A percentile compares a stretch with the other conserved stretches of the same genome.
phyloP scores from a whole-genome alignment of 2,329 filamentous ascomycete genomes.

The Emmonsiellopsis sp. region DNA sequence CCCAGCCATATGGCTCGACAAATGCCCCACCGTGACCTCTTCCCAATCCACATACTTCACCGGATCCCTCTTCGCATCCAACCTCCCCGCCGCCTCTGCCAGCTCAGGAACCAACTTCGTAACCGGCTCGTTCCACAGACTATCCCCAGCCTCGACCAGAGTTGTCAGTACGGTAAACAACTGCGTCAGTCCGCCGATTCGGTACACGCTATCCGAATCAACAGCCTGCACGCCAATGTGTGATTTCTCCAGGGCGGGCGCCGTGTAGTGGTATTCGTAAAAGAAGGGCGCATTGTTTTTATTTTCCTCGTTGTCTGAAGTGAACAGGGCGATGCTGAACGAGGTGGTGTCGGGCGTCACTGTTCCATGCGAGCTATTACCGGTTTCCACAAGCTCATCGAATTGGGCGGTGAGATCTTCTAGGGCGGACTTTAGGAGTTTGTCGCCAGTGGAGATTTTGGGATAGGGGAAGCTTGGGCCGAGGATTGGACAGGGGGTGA shows the following conservation, averaged over 20 bases:
- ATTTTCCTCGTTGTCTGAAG: constrained; percentile 10
- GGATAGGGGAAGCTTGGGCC: constrained; percentile 14
- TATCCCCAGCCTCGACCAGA: constrained; percentile 25
- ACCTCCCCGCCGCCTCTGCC: background rate
- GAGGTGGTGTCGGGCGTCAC: constrained; percentile 13
- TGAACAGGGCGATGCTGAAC: constrained; percentile 16
- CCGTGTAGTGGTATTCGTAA: constrained; percentile 16
- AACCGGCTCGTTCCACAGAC: constrained; percentile 29
- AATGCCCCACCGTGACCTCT: constrained; percentile 36
- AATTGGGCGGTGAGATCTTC: constrained; percentile 1
- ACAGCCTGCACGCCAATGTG: constrained; percentile 8
- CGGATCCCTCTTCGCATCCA: background rate
- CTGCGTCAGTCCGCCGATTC: constrained; percentile 29
- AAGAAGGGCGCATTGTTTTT: constrained; percentile 12
- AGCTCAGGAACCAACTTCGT: constrained; percentile 33
- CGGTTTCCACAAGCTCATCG: background rate
- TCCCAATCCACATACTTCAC: constrained; percentile 28
- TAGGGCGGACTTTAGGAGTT: constrained; percentile 5
- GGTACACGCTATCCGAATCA: constrained; percentile 16
- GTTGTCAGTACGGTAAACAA: constrained; percentile 29
- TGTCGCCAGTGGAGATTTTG: constrained; percentile 7
- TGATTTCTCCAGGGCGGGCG: constrained; percentile 8
- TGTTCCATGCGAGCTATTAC: constrained; percentile 10
- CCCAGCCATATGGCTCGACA: constrained; percentile 40
- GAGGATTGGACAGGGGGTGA: constrained; percentile 16